Base-by-base conservation (phyloP, 2,329 filamentous ascomycete genomes). In the Rhynchosporium agropyri region DNA sequence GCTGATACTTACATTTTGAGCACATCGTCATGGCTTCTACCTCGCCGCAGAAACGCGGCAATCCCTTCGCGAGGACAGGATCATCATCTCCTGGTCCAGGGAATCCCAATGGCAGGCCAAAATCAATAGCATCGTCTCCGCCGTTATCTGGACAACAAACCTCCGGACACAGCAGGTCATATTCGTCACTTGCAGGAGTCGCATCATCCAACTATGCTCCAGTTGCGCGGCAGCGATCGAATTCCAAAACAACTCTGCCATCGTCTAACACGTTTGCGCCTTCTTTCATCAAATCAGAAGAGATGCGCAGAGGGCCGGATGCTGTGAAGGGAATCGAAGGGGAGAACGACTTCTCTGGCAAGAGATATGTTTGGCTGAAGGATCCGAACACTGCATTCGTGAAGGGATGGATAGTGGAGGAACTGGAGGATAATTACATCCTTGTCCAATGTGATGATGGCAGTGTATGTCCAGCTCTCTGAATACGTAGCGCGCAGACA, bases 311-410 rank as follows among this genome's bases (percentile, higher is more conserved):
- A 42, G 79, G 77, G 40, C 76, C 81, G 58, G 85, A 87, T 67
- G 73, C 79, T 10, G 83, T 89, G 15, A 81, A 81, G 56, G 90
- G 91, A 20, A 92, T 97, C 64, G 96, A 99, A 77, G 95, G 95
- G 67, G 94, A 97, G 74, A 98, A 97, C 76, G 95, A 99, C 81
- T 98, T 99, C 76, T 99, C 95, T 0, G 96, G 95, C 62, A 98
- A 96, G 79, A 87, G 95, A 80, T 99, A 98, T 80, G 93, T 99
- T 68, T 99, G 95, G 96, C 81, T 99, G 74, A 91, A 89, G 76
- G 93, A 99, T 77, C 83, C 91, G 1, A 85, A 93, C 72, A 83
- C 84, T 61, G 95, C 95, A 1, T 99, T 99, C 75, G 87, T 98
- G 60, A 91, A 92, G 70, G 96, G 94, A 3, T 94, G 92, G 86